phyloP scores from a whole-genome alignment of 2,329 filamentous ascomycete genomes.

The Polytolypa hystricis region DNA sequence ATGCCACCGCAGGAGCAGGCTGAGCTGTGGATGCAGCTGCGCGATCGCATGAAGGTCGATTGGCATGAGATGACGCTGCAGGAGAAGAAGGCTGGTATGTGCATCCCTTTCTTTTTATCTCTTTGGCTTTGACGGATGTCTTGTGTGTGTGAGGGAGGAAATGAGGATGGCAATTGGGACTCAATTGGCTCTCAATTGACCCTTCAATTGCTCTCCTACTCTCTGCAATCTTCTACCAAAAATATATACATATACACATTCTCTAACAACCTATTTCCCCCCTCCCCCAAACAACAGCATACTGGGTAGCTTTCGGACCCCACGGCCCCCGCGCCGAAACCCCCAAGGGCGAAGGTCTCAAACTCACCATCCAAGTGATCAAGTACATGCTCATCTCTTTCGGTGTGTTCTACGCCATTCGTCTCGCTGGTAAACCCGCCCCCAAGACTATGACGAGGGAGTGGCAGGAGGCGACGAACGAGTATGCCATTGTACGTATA shows the following conservation, averaged over 20 bases:
- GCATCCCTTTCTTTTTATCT: neutral
- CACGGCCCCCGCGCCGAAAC: slow-evolving; percentile 80
- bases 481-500: slow-evolving; percentile 72
- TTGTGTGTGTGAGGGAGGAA: too few species aligned
- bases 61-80: slow-evolving; percentile 91
- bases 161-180: slow-evolving; percentile 4
- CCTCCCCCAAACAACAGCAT: slow-evolving; percentile 66
- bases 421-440: slow-evolving; percentile 57
- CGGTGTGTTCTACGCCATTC: slow-evolving; percentile 60
- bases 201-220: neutral
- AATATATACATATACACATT: neutral
- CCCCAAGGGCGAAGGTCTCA: slow-evolving; percentile 75
- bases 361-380: slow-evolving; percentile 62
- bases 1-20: slow-evolving; percentile 99
- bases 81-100: slow-evolving; percentile 99
- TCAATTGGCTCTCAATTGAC: neutral
- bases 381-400: slow-evolving; percentile 57
- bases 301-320: slow-evolving; percentile 97
- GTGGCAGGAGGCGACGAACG: slow-evolving; percentile 91
- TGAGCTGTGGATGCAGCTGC: slow-evolving; percentile 95
- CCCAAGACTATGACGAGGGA: slow-evolving; percentile 92
- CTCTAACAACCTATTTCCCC: slow-evolving; percentile 5
- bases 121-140: neutral
- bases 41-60: slow-evolving; percentile 97
- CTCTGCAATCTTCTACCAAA: neutral